These are phyloP conservation scores for Penicillium soppii DNA, from an alignment of 495 filamentous ascomycete genomes.

Conservation along the genomic window DNA sequence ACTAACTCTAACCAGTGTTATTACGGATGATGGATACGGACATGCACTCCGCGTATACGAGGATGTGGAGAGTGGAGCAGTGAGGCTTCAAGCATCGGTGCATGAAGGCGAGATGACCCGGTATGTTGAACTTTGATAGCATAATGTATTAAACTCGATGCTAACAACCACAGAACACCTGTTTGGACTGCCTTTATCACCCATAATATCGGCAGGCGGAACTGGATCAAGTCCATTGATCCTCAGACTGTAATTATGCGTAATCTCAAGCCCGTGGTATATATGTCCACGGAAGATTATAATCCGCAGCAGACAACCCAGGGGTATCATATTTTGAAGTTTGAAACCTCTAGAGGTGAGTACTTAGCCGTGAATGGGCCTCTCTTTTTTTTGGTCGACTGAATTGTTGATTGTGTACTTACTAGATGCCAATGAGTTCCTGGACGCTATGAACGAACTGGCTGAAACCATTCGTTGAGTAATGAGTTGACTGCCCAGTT, in stretches of 20 bases:
- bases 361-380: background rate
- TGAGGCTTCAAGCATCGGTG: conserved; percentile 56
- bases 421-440: conserved; percentile 40
- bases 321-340: conserved; percentile 43
- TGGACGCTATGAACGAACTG: conserved; percentile 26
- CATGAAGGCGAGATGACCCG: conserved; percentile 40
- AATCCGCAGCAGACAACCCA: conserved; percentile 28
- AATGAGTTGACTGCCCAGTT: too few species aligned
- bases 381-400: background rate
- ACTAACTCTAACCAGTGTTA: conserved; percentile 51
- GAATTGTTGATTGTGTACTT: too few species aligned
- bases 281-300: conserved; percentile 57
- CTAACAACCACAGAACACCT: conserved; percentile 40
- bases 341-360: conserved; percentile 34
- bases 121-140: conserved; percentile 22
- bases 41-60: conserved; percentile 72
- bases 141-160: background rate
- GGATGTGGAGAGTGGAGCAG: conserved; percentile 61
- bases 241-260: conserved; percentile 57
- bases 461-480: background rate
- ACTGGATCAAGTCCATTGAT: conserved; percentile 56
- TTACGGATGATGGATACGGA: conserved; percentile 65
- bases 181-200: conserved; percentile 81
- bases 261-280: conserved; percentile 60
- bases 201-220: conserved; percentile 50